Conservation (phyloP, 768 basidiomycete species). For the Auriscalpium orientale region DNA sequence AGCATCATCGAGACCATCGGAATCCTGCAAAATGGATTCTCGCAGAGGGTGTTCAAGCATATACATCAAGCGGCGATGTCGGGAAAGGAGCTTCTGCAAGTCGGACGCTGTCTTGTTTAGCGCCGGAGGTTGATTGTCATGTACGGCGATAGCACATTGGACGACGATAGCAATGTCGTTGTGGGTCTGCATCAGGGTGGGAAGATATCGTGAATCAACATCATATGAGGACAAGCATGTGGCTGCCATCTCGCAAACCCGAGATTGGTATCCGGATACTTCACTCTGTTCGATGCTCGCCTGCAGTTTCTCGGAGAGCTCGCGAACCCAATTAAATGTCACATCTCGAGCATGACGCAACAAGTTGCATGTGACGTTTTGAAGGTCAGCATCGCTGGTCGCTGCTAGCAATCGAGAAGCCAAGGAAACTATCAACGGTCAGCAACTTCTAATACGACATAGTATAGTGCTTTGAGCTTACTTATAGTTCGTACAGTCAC, state of each 20-base stretch:
- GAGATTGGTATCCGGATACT: background rate
- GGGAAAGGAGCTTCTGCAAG: background rate
- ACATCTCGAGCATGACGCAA: constrained; percentile 3
- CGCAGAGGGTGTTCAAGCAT: constrained; percentile 3
- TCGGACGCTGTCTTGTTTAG: background rate
- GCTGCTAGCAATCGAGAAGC: constrained; percentile 1
- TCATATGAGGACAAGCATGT: constrained; percentile 7
- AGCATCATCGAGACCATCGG: constrained; percentile 7
- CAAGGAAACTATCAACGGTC: background rate
- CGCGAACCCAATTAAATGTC: background rate
- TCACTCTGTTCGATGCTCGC: background rate
- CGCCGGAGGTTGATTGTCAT: constrained; percentile 1
- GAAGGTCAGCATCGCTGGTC: background rate
- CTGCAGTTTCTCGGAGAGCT: background rate
- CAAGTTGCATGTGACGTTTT: background rate
- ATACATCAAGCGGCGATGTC: constrained; percentile 1
- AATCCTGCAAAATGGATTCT: background rate
- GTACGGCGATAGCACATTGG: constrained; percentile 4
- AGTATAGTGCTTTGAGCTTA: background rate
- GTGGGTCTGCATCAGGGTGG: background rate
- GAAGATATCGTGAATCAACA: background rate
- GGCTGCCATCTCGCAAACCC: constrained; percentile 1
- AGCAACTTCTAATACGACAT: background rate
- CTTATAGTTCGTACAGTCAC: constrained; percentile 6
- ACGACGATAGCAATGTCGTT: constrained; percentile 4